Conservation (phyloP, 1,139 yeast genomes). For the Nadsonia commutata region DNA sequence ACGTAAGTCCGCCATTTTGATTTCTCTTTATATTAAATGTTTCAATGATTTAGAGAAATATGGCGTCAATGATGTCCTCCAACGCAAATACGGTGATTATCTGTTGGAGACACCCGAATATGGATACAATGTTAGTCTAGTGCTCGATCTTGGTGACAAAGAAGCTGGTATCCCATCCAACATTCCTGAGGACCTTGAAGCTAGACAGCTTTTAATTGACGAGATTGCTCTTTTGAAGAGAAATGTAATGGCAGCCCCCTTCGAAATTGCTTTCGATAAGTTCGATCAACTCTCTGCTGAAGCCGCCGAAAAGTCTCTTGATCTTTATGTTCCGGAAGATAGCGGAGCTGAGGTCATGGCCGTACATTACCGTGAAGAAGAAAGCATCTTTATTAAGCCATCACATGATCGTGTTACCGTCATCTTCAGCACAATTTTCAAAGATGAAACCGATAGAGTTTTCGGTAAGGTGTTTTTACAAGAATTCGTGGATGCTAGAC, state of each 20-base stretch:
- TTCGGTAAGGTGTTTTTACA: conserved; percentile 92
- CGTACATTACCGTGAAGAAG: conserved; percentile 84
- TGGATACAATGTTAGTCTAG: conserved; percentile 72
- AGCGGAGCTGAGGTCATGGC: conserved; percentile 50
- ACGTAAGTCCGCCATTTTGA: conserved; percentile 44
- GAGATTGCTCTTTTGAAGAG: conserved; percentile 67
- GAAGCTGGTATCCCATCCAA: conserved; percentile 15
- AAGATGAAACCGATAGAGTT: conserved; percentile 92
- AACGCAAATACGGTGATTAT: conserved; percentile 29
- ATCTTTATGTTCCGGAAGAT: conserved; percentile 35
- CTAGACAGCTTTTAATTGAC: conserved; percentile 36
- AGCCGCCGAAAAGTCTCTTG: conserved; percentile 38
- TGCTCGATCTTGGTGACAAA: conserved; percentile 35
- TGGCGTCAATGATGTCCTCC: conserved; percentile 34
- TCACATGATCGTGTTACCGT: conserved; percentile 94
- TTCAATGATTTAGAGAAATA: conserved; percentile 58
- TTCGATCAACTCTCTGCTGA: conserved; percentile 47
- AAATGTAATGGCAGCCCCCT: conserved; percentile 84
- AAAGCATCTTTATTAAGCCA: conserved; percentile 79
- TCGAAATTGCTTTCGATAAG: conserved; percentile 68
- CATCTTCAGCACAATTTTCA: conserved; percentile 82
- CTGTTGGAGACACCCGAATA: conserved; percentile 38
- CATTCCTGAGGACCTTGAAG: conserved; percentile 29
- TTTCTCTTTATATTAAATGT: conserved; percentile 64
- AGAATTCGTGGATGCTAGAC: conserved; percentile 95